phyloP scores from a whole-genome alignment of 148 eudicot genomes.

The Spergularia bocconei region DNA sequence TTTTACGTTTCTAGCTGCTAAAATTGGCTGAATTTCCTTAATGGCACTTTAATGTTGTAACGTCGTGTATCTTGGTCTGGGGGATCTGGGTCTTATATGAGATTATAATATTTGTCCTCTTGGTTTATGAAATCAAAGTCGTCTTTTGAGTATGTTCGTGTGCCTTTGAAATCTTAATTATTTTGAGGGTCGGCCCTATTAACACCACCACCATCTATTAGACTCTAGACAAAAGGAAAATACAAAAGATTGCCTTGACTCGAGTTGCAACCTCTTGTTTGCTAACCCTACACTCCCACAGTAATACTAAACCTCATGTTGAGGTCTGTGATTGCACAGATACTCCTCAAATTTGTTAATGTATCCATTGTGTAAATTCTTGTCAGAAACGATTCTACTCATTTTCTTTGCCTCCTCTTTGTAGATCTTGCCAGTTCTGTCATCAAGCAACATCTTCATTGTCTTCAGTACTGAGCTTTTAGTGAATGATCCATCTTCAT shows the following conservation, averaged over 20 bases:
- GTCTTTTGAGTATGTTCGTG: neutral
- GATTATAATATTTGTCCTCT: neutral
- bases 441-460: slow-evolving; percentile 27
- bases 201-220: neutral
- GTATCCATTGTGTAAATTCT: slow-evolving; percentile 26
- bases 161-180: neutral
- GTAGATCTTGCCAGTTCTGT: slow-evolving; percentile 25
- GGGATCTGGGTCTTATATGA: neutral
- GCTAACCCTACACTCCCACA: neutral
- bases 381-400: slow-evolving; percentile 31
- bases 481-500: slow-evolving; percentile 37
- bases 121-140: neutral
- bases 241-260: neutral
- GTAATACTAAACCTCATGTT: neutral
- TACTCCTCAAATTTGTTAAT: slow-evolving; percentile 23
- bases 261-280: neutral
- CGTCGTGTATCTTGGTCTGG: neutral
- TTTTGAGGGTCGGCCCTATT: neutral
- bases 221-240: neutral
- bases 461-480: slow-evolving; percentile 37
- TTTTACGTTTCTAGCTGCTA: neutral
- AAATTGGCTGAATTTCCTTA: neutral
- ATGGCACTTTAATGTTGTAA: neutral
- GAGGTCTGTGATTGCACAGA: slow-evolving; percentile 23
- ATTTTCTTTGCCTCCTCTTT: slow-evolving; percentile 40